These are phyloP conservation scores for Simplicillium sp. DNA, from an alignment of 2,329 filamentous ascomycete species.

Conservation along the genomic window DNA sequence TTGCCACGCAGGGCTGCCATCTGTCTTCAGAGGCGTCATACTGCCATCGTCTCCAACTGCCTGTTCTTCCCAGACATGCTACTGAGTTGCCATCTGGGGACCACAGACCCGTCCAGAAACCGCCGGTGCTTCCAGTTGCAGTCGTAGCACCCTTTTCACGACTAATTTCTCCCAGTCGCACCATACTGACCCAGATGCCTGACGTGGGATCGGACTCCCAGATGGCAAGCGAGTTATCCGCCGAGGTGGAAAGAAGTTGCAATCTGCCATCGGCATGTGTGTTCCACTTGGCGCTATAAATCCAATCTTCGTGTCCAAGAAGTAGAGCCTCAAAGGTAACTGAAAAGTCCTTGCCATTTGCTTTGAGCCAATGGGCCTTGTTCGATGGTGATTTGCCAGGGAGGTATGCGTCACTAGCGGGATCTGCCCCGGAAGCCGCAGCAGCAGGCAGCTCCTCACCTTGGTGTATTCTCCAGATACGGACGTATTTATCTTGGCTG, in stretches of 20 bases:
- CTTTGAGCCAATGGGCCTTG: constrained; percentile 71
- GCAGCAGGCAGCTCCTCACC: constrained; percentile 55
- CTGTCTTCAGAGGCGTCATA: constrained; percentile 49
- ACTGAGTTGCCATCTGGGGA: constrained; percentile 66
- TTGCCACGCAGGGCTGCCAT: constrained; percentile 69
- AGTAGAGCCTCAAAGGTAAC: constrained; percentile 90
- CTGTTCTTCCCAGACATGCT: constrained; percentile 78
- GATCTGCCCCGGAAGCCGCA: constrained; percentile 44
- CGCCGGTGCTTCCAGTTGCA: constrained; percentile 88
- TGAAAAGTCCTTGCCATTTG: constrained; percentile 55
- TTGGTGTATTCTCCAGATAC: constrained; percentile 77
- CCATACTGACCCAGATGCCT: constrained; percentile 83
- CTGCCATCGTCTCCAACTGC: constrained; percentile 85
- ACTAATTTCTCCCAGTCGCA: constrained; percentile 86
- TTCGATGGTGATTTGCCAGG: constrained; percentile 73
- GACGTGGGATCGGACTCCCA: constrained; percentile 81
- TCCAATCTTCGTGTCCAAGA: constrained; percentile 96
- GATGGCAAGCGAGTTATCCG: constrained; percentile 88
- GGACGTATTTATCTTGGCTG: constrained; percentile 95
- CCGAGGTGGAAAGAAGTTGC: constrained; percentile 79
- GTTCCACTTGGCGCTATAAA: constrained; percentile 79
- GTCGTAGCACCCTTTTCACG: constrained; percentile 92
- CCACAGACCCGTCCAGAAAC: constrained; percentile 96
- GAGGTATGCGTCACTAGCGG: constrained; percentile 46
- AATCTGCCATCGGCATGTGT: constrained; percentile 40